A percentile compares a stretch with the other conserved stretches of the same genome.
Conservation (phyloP, 495 filamentous ascomycete species). For the Penicillium macrosclerotiorum region DNA sequence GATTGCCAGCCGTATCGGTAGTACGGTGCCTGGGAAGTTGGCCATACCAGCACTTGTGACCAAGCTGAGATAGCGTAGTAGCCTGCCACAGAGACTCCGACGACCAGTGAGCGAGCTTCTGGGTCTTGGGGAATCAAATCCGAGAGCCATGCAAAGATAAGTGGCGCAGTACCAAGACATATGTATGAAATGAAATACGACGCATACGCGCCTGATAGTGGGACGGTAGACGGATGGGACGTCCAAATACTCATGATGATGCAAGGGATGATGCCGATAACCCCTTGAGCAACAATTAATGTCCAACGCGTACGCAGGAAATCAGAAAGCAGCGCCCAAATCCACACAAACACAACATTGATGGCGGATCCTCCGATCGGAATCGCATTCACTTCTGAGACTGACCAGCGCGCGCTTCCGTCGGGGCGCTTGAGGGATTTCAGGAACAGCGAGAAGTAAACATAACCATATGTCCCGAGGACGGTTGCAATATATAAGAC, state of each 20-base stretch:
- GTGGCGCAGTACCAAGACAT: slow-evolving; percentile 30
- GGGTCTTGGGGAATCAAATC: slow-evolving; percentile 35
- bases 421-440: slow-evolving; percentile 29
- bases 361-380: slow-evolving; percentile 34
- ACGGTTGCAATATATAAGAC: slow-evolving; percentile 30
- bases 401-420: slow-evolving; percentile 21
- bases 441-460: slow-evolving; percentile 31
- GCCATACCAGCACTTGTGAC: slow-evolving; percentile 34
- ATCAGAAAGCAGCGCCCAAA: slow-evolving; percentile 32
- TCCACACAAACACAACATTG: slow-evolving; percentile 36
- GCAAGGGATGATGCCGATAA: slow-evolving; percentile 31
- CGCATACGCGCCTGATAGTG: slow-evolving; percentile 25
- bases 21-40: slow-evolving; percentile 29
- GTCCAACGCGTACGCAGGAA: slow-evolving; percentile 26
- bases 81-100: slow-evolving; percentile 29
- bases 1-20: slow-evolving; percentile 34
- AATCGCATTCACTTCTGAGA: slow-evolving; percentile 30
- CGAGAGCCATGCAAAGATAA: slow-evolving; percentile 32
- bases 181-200: slow-evolving; percentile 30
- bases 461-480: slow-evolving; percentile 31
- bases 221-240: slow-evolving; percentile 17
- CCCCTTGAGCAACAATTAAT: slow-evolving; percentile 22
- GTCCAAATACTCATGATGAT: slow-evolving; percentile 36
- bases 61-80: slow-evolving; percentile 34
- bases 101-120: slow-evolving; percentile 25